Conservation (phyloP, 352 stramenopile genomes). For the Phytophthora fragariaefolia region DNA sequence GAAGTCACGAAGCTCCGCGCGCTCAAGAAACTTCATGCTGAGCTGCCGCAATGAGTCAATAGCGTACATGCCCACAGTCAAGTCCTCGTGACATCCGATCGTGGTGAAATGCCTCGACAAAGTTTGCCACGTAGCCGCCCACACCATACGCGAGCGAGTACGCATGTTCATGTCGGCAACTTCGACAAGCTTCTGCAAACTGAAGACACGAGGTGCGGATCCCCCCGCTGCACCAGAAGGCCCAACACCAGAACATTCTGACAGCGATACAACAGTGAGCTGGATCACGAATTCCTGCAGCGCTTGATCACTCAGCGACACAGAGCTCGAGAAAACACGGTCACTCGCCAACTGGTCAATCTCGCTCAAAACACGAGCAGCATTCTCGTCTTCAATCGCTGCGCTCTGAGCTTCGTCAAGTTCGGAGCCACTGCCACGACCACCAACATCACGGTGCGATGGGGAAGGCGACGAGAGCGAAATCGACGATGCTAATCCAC, state of each 20-base stretch:
- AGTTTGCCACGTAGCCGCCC: conserved; percentile 97
- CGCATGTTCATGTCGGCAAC: conserved; percentile 99
- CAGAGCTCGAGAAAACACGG: conserved; percentile 91
- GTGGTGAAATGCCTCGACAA: conserved; percentile 98
- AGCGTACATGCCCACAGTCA: conserved; percentile 98
- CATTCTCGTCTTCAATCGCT: conserved; percentile 86
- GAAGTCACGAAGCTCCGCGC: conserved; percentile 98
- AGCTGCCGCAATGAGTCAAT: conserved; percentile 99
- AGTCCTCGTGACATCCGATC: conserved; percentile 96
- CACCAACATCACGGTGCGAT: conserved; percentile 57
- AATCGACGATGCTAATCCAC: conserved; percentile 33
- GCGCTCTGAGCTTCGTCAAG: conserved; percentile 73
- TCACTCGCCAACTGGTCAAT: conserved; percentile 91
- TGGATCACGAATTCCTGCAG: conserved; percentile 92
- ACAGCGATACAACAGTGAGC: conserved; percentile 91
- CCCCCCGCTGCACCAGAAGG: conserved; percentile 49
- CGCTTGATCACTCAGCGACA: conserved; percentile 73
- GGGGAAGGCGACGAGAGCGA: conserved; percentile 49
- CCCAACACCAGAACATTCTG: conserved; percentile 79
- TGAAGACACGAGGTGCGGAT: conserved; percentile 95
- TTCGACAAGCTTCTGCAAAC: conserved; percentile 99
- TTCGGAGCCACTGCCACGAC: conserved; percentile 34
- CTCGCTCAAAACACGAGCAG: conserved; percentile 77
- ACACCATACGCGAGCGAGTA: conserved; percentile 95
- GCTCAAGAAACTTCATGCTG: conserved; percentile 99